Evolutionary conservation across 805 yeast species (phyloP), one percentile per base, ranked within the genome.

Genomic region (Saccharomyces eubayanus): DNA sequence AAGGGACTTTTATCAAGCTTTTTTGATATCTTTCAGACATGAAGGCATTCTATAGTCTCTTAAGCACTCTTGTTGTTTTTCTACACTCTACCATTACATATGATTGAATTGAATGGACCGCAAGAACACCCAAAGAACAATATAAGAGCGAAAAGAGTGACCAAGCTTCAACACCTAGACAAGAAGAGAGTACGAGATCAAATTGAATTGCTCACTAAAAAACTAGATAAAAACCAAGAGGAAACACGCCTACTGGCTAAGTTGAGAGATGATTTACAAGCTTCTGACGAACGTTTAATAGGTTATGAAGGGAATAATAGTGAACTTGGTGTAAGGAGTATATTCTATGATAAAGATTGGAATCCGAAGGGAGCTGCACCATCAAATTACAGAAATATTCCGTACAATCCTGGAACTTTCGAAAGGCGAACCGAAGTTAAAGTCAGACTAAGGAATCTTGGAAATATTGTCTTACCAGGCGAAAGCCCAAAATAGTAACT

Each of bases 341-440:
- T 82, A 1, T 84, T 78, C 62, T 83, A 80, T 65, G 85, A 84
- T 59, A 82, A 84, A 4, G 87, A 84, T 56, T 76, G 85, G 71
- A 84, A 84, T 55, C 83, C 85, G 2, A 61, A 75, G 5, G 89
- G 89, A 0, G 67, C 62, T 49, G 79, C 83, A 0, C 86, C 87
- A 0, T 51, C 55, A 3, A 60, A 68, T 16, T 59, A 58, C 46
- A 59, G 59, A 46, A 66, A 54, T 31, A 36, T 69, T 3, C 68
- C 73, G 1, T 69, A 69, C 48, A 66, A 64, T 47, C 55, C 56
- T 4, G 11, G 21, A 5, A 64, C 71, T 2, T 67, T 64, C 36
- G 75, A 76, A 14, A 54, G 74, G 30, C 65, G 60, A 48, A 41
- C 31, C 11, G 36, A 21, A 10, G 10, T 56, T 2, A 46, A 9